phyloP scores from a whole-genome alignment of 345 rosid genomes.

The Gynandropsis gynandra region DNA sequence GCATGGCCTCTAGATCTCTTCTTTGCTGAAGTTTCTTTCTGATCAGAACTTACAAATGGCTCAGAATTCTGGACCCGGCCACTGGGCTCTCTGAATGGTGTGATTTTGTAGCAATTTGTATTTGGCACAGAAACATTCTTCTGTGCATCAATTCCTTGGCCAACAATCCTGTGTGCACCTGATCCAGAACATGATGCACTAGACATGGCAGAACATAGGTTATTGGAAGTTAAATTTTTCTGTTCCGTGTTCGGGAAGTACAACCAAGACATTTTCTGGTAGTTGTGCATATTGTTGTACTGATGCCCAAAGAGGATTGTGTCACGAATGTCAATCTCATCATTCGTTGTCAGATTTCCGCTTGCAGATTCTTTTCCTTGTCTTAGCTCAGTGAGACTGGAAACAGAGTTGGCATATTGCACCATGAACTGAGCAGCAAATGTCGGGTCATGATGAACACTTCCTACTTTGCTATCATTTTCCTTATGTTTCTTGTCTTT shows the following conservation, averaged over 20 bases:
- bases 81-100: constrained; percentile 20
- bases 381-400: constrained; percentile 22
- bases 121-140: constrained; percentile 19
- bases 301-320: constrained; percentile 30
- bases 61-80: constrained; percentile 27
- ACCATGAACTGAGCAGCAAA: not conserved
- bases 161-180: constrained; percentile 12
- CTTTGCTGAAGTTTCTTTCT: constrained; percentile 35
- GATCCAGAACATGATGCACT: constrained; percentile 31
- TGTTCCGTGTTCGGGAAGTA: constrained; percentile 27
- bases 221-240: constrained; percentile 44
- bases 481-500: not conserved
- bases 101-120: constrained; percentile 15
- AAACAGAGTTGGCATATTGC: constrained; percentile 12
- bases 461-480: constrained; percentile 1
- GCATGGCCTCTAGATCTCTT: constrained; percentile 51
- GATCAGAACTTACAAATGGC: constrained; percentile 21
- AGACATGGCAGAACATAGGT: constrained; percentile 28
- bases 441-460: not conserved
- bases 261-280: constrained; percentile 27
- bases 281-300: constrained; percentile 34
- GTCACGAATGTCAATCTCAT: constrained; percentile 23
- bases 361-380: constrained; percentile 30
- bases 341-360: constrained; percentile 9
- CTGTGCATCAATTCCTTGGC: constrained; percentile 13